phyloP scores from a whole-genome alignment of 2,329 filamentous ascomycete genomes.

The Apiospora saccharicola region DNA sequence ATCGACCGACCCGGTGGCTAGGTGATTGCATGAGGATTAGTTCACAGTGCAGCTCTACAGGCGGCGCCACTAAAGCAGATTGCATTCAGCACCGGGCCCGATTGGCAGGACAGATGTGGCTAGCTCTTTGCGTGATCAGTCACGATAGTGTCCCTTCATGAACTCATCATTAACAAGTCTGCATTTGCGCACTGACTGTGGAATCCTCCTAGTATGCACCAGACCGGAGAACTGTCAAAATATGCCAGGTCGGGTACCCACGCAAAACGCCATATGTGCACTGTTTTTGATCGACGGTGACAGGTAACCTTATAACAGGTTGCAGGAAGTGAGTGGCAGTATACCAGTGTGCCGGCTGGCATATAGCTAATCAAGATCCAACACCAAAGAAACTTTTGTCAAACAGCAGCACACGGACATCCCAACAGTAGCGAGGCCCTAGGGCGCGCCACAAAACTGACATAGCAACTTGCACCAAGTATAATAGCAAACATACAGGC shows the following conservation, averaged over 20 bases:
- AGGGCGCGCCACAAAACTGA: background rate
- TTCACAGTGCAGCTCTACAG: background rate
- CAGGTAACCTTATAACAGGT: background rate
- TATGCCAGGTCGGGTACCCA: background rate
- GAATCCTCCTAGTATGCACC: background rate
- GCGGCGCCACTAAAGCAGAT: conserved; percentile 19
- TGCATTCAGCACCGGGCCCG: conserved; percentile 6
- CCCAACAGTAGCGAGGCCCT: background rate
- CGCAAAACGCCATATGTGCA: background rate
- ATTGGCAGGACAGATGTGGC: conserved; percentile 5
- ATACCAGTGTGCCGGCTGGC: conserved; percentile 13
- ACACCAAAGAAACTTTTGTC: conserved; percentile 19
- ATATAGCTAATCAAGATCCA: conserved; percentile 13
- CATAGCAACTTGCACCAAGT: conserved; percentile 1
- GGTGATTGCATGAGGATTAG: conserved; percentile 4
- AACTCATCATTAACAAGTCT: background rate
- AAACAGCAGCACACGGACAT: conserved; percentile 14
- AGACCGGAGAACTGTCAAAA: background rate
- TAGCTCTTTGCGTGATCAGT: conserved; percentile 10
- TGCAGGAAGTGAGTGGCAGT: background rate
- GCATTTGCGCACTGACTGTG: background rate
- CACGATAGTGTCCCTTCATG: conserved; percentile 1
- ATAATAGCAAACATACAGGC: background rate
- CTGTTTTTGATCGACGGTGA: background rate
- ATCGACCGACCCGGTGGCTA: conserved; percentile 14